phyloP scores from a whole-genome alignment of 371 early-diverging fungal species.

The Mucor lusitanicus region DNA sequence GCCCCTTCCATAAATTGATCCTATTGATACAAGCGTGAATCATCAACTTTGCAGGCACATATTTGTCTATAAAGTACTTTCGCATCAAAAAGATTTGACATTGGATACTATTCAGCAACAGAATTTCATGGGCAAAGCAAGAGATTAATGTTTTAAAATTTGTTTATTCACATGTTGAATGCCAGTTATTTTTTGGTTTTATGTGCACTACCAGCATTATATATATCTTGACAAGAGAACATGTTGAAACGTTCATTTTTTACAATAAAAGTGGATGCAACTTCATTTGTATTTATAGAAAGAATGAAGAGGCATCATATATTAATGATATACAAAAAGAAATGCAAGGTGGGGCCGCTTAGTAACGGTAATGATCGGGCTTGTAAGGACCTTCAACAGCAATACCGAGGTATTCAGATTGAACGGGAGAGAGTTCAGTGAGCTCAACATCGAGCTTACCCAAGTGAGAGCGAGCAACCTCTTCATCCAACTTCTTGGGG shows the following conservation, averaged over 20 bases:
- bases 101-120: too few relatives aligned
- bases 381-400: slow-evolving; percentile 94
- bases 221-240: slow-evolving; percentile 34
- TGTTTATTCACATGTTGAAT: slow-evolving; percentile 36
- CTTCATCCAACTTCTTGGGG: slow-evolving; percentile 99
- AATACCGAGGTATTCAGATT: slow-evolving; percentile 90
- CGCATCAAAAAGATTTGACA: too few relatives aligned
- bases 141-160: neutral
- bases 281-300: slow-evolving; percentile 11
- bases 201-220: slow-evolving; percentile 21
- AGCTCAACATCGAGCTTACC: slow-evolving; percentile 95
- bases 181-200: slow-evolving; percentile 30
- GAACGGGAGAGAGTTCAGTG: slow-evolving; percentile 70
- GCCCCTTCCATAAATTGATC: too few relatives aligned
- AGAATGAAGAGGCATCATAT: slow-evolving; percentile 4
- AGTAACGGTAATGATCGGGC: slow-evolving; percentile 92
- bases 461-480: slow-evolving; percentile 97
- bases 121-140: too few relatives aligned
- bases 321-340: slow-evolving; percentile 21
- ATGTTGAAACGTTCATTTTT: slow-evolving; percentile 49
- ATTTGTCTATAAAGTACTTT: too few relatives aligned
- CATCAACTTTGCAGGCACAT: too few relatives aligned
- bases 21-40: too few relatives aligned
- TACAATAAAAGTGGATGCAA: slow-evolving; percentile 5
- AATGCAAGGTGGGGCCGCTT: slow-evolving; percentile 26